Evolutionary conservation across 129 eudicot species (phyloP), one percentile per base, ranked within the genome.

Genomic region (Tanacetum coccineum): DNA sequence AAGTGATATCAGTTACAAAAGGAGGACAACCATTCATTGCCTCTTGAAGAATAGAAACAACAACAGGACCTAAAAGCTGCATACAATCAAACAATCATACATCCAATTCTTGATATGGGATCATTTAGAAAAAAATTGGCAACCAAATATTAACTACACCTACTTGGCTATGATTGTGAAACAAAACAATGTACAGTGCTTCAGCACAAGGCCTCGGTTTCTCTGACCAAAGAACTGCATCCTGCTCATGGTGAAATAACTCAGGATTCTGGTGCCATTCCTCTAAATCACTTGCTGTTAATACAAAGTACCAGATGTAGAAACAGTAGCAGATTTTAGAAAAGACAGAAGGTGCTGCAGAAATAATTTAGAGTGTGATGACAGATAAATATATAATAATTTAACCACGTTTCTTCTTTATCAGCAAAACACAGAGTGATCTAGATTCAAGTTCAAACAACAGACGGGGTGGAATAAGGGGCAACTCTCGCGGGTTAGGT

Each of bases 121-220:
- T 42, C 56, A 18, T 52, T 57, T n/a, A 76, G 70, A 70, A 26
- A 19, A n/a, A 42, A 59, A 19, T n/a, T n/a, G n/a, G 15, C 13
- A 65, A 19, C 9, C 20, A 44, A 58, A 68, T 28, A 14, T 50
- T 6, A 60, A 72, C 57, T 65, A 70, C 17, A 71, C 95, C 50
- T 79, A 93, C 96, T 74, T 93, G 95, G 83, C 95, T 86, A 78
- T 93, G 77, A 83, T 89, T 81, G 66, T 93, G 92, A 82, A 93
- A 93, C 70, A 93, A 70, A 75, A 93, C 95, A 18, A 89, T 93
- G 78, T 89, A 93, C 48, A 93, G 79, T 49, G 99, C 96, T 89
- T 89, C 99, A 67, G 99, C 99, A 78, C 99, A 93, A 25, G 99
- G 96, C 81, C 99, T 87, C 42, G 86, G 79, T 77, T 86, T 93